Evolutionary conservation across 1,284 basidiomycete genomes (phyloP), one percentile per base, ranked within the genome.

Genomic region (Boletus nobilissimus): DNA sequence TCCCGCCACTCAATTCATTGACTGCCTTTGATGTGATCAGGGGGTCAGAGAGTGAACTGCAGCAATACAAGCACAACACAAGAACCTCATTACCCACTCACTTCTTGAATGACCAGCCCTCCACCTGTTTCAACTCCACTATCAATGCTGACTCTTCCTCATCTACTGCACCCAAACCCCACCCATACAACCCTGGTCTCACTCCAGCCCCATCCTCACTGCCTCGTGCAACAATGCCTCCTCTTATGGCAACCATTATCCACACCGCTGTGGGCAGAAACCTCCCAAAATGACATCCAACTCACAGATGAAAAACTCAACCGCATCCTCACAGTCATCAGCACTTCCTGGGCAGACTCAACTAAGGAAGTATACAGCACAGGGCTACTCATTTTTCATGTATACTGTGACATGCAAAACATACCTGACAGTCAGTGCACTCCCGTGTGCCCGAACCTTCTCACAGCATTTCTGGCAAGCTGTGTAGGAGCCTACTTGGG

Each of bases 381-480:
- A 0, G 72, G 77, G 0, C 70, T 87, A 0, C 76, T 86, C 0
- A 54, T 81, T 0, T 87, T 77, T 64, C 87, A 87, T 38, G 75
- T 84, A 2, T 86, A 82, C 48, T 87, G 86, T 43, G 84, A 87
- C 40, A 3, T 39, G 0, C 60, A 75, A 2, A 43, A 67, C 16
- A 78, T 86, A 1, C 70, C 82, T 0, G 85, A 87, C 14, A 5
- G 38, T 0, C 72, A 76, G 0, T 72, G 81, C 0, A 73, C 78
- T 0, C 86, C 86, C 0, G 80, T 81, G 0, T 48, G 62, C 2
- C 29, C 72, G 0, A 48, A 43, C 10, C 69, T 84, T 0, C 38
- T 85, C 0, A 34, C 76, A 0, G 54, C 78, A 0, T 86, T 85
- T 76, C 26, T 86, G 0, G 43, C 85, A 0, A 78, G 70, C 40